A percentile compares a stretch with the other conserved stretches of the same genome.
These are phyloP conservation scores for Metarhizium brunneum DNA, from an alignment of 2,329 filamentous ascomycete species.

Conservation along the genomic window DNA sequence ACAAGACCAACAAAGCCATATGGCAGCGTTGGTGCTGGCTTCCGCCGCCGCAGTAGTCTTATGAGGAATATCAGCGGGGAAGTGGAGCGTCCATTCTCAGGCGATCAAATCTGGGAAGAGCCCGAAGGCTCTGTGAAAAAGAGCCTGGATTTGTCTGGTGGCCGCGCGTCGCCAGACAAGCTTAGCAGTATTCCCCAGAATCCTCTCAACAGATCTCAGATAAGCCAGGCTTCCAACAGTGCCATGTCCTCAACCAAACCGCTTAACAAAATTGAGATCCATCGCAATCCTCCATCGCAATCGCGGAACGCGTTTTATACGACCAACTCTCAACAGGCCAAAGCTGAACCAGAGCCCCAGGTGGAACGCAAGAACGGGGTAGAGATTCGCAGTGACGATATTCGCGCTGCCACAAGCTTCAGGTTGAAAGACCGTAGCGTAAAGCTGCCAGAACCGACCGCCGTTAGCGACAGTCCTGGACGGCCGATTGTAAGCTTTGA, in stretches of 20 bases:
- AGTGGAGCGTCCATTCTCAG: slow-evolving; percentile 56
- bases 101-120: slow-evolving; percentile 85
- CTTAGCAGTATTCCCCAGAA: slow-evolving; percentile 24
- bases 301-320: slow-evolving; percentile 76
- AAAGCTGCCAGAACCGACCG: slow-evolving; percentile 78
- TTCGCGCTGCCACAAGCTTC: slow-evolving; percentile 85
- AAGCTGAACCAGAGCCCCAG: slow-evolving; percentile 26
- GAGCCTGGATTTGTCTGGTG: slow-evolving; percentile 10
- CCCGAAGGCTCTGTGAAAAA: slow-evolving; percentile 40
- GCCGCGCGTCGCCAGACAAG: slow-evolving; percentile 23
- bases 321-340: slow-evolving; percentile 43
- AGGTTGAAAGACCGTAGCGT: slow-evolving; percentile 75
- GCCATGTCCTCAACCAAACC: slow-evolving; percentile 18
- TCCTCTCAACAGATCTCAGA: slow-evolving; percentile 24
- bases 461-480: slow-evolving; percentile 82
- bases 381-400: slow-evolving; percentile 79
- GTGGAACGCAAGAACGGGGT: slow-evolving; percentile 64
- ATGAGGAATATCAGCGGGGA: slow-evolving; percentile 65
- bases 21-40: slow-evolving; percentile 28
- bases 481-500: slow-evolving; percentile 97
- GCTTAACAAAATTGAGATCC: slow-evolving; percentile 58
- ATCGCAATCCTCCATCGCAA: slow-evolving; percentile 75
- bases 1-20: slow-evolving; percentile 29
- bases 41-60: slow-evolving; percentile 53
- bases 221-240: slow-evolving; percentile 25